Evolutionary conservation across 306 rosid genomes (phyloP).

Genomic region (Argentina anserina): DNA sequence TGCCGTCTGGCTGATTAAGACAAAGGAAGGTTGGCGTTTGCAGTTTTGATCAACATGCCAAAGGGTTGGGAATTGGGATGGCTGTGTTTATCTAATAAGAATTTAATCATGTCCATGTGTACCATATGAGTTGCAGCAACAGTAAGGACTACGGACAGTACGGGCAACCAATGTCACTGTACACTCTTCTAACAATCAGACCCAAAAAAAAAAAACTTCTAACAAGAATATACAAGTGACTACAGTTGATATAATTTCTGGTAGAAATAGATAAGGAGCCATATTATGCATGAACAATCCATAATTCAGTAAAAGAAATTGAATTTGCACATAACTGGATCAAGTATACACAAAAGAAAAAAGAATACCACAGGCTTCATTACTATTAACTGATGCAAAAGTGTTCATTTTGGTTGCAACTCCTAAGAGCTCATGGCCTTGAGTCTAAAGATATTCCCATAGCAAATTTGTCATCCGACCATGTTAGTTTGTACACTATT

Average conservation of each 20-base stretch:
- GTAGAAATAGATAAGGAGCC: background rate
- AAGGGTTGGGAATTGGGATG: background rate
- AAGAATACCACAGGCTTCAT: background rate
- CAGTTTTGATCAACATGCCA: background rate
- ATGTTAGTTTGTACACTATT: background rate
- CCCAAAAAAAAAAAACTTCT: too few species aligned
- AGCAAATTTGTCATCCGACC: background rate
- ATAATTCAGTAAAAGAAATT: background rate
- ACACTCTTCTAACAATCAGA: too few species aligned
- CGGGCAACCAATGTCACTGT: background rate
- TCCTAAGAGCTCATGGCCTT: background rate
- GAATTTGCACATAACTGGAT: background rate
- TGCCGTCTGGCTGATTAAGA: background rate
- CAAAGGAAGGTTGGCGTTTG: background rate
- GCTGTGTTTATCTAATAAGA: background rate
- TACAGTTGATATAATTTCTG: background rate
- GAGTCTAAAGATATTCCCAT: background rate
- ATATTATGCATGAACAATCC: background rate
- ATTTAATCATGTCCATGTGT: background rate
- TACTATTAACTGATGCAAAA: background rate
- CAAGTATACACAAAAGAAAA: background rate
- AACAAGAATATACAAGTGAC: background rate
- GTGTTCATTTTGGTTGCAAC: background rate
- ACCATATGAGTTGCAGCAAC: background rate
- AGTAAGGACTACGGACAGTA: conserved; percentile 15